phyloP scores from a whole-genome alignment of 202 grass and related monocot species.

The Panicum virgatum region DNA sequence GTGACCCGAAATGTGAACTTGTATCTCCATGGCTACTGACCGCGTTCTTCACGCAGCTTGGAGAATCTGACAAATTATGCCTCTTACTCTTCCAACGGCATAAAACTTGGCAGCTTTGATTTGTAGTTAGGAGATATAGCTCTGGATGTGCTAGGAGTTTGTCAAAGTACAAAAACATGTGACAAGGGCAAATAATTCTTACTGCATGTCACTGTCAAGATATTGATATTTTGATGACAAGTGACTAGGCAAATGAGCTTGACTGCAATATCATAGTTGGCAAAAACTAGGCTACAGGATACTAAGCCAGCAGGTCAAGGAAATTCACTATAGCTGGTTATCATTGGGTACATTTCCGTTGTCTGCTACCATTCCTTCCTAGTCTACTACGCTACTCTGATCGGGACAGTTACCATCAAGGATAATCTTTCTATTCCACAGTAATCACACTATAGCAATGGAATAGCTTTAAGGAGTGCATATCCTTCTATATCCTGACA shows the following conservation, averaged over 20 bases:
- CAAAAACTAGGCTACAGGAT: background rate
- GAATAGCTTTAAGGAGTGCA: slow-evolving; percentile 8
- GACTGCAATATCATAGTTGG: background rate
- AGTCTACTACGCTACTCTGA: background rate
- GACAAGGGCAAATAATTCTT: background rate
- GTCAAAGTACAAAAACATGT: background rate
- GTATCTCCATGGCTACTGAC: background rate
- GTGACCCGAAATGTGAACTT: slow-evolving; percentile 1
- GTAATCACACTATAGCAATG: background rate
- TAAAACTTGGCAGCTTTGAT: background rate
- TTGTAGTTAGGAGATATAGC: background rate
- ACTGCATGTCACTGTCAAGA: background rate
- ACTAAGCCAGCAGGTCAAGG: background rate
- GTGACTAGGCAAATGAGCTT: background rate
- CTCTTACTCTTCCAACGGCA: background rate
- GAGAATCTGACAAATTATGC: background rate
- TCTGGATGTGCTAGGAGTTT: background rate
- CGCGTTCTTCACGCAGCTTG: background rate
- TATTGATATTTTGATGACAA: background rate
- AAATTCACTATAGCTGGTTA: background rate
- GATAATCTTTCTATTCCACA: background rate
- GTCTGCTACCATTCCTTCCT: background rate
- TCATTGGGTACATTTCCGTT: background rate
- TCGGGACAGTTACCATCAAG: background rate
- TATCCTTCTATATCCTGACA: background rate